Conservation (phyloP, 129 eudicot genomes). For the Deinandra increscens region DNA sequence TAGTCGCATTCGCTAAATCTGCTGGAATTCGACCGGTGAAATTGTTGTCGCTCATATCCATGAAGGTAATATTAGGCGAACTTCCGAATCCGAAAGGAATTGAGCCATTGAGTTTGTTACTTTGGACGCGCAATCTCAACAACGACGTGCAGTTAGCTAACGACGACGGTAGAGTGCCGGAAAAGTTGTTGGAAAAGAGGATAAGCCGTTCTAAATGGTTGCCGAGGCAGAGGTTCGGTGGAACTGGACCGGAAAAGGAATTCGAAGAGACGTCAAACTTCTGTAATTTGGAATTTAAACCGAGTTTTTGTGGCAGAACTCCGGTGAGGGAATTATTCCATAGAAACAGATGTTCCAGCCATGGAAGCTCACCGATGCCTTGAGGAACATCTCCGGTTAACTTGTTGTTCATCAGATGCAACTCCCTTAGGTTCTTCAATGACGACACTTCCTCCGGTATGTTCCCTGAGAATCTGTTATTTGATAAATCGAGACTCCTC, state of each 20-base stretch:
- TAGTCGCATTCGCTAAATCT: constrained; percentile 65
- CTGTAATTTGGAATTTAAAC: constrained; percentile 58
- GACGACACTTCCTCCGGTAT: constrained; percentile 64
- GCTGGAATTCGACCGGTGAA: constrained; percentile 68
- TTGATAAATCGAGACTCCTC: constrained; percentile 63
- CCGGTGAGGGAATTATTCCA: constrained; percentile 95
- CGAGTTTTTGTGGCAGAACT: constrained; percentile 66
- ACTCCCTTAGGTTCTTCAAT: constrained; percentile 43
- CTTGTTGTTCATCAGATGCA: constrained; percentile 62
- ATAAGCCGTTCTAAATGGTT: constrained; percentile 60
- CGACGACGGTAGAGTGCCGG: constrained; percentile 60
- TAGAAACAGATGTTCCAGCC: constrained; percentile 44
- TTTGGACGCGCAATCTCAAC: constrained; percentile 59
- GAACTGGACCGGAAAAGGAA: constrained; percentile 65
- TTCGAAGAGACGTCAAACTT: constrained; percentile 83
- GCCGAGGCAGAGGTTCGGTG: constrained; percentile 67
- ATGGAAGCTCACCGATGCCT: constrained; percentile 78
- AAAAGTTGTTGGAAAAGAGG: constrained; percentile 62
- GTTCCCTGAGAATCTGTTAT: constrained; percentile 55
- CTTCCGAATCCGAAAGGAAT: constrained; percentile 73
- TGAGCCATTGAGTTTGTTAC: constrained; percentile 71
- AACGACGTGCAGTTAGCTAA: constrained; percentile 68
- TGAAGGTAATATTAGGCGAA: constrained; percentile 58
- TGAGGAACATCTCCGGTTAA: constrained; percentile 79
- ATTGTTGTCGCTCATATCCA: constrained; percentile 69